phyloP scores from a whole-genome alignment of 2,329 filamentous ascomycete genomes.

The Clonostachys chloroleuca region DNA sequence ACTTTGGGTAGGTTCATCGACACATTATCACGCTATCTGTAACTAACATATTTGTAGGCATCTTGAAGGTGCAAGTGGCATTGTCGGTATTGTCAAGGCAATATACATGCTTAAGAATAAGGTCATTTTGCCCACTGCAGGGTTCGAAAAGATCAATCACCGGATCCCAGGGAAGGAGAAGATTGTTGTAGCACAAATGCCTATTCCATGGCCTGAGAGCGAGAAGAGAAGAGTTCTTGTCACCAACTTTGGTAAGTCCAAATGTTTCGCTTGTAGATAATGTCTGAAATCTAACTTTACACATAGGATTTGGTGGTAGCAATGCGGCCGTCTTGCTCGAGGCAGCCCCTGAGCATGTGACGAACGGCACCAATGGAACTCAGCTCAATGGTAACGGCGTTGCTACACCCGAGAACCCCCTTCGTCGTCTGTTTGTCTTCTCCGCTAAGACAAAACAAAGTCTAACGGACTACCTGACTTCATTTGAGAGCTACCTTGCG shows the following conservation, averaged over 20 bases:
- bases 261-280: not conserved
- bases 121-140: constrained; percentile 9
- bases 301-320: constrained; percentile 23
- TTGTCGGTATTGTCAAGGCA: constrained; percentile 44
- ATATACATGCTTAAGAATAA: constrained; percentile 42
- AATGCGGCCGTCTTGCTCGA: constrained; percentile 25
- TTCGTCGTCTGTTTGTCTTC: constrained; percentile 8
- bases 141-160: constrained; percentile 4
- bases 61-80: constrained; percentile 10
- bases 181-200: constrained; percentile 26
- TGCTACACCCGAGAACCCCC: not conserved
- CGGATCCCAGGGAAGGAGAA: not conserved
- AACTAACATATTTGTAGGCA: constrained; percentile 12
- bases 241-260: constrained; percentile 24
- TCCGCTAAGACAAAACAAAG: constrained; percentile 9
- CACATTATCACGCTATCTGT: not conserved
- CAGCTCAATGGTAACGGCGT: not conserved
- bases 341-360: constrained; percentile 3
- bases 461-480: constrained; percentile 10
- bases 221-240: constrained; percentile 16
- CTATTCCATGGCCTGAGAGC: constrained; percentile 38
- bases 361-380: not conserved
- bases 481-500: constrained; percentile 11
- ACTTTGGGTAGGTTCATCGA: constrained; percentile 9
- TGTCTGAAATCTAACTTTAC: constrained; percentile 14